phyloP scores from a whole-genome alignment of 257 asterid genomes.

The Penstemon eatonii region DNA sequence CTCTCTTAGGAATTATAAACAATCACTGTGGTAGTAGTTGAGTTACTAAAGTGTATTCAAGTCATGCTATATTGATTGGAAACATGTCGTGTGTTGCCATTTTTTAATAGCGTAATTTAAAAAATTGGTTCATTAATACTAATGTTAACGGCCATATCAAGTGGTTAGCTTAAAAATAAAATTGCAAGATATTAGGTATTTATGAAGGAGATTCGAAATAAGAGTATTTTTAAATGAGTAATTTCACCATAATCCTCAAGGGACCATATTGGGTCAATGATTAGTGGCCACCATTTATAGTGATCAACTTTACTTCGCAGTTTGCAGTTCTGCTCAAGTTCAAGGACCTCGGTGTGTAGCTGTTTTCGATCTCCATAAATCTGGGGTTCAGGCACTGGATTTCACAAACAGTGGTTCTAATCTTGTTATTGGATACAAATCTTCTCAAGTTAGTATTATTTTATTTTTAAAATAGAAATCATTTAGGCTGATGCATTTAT shows the following conservation, averaged over 20 bases:
- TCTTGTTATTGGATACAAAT: constrained; percentile 71
- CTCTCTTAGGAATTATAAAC: constrained; percentile 13
- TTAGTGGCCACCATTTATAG: constrained; percentile 5
- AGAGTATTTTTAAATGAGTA: constrained; percentile 11
- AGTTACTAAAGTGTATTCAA: constrained; percentile 1
- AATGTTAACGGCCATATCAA: not conserved
- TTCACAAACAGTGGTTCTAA: constrained; percentile 59
- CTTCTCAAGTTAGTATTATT: constrained; percentile 61
- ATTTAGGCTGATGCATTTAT: constrained; percentile 20
- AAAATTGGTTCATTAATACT: constrained; percentile 18
- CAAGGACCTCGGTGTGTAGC: constrained; percentile 68
- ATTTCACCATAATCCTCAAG: constrained; percentile 15
- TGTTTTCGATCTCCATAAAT: constrained; percentile 59
- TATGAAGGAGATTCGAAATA: constrained; percentile 2
- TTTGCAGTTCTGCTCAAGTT: constrained; percentile 50
- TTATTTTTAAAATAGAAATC: constrained; percentile 17
- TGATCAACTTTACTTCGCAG: constrained; percentile 45
- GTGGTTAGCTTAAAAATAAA: constrained; percentile 19
- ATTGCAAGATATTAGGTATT: constrained; percentile 10
- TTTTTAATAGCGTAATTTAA: not conserved
- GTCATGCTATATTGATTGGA: not conserved
- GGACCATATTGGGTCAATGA: constrained; percentile 1
- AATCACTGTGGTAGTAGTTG: not conserved
- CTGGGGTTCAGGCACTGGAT: constrained; percentile 59
- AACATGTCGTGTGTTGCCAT: not conserved